Percentiles rank a stretch among this genome's conserved stretches.
These are phyloP conservation scores for Colletotrichum lupini DNA, from an alignment of 2,329 filamentous ascomycete genomes.

Conservation along the genomic window DNA sequence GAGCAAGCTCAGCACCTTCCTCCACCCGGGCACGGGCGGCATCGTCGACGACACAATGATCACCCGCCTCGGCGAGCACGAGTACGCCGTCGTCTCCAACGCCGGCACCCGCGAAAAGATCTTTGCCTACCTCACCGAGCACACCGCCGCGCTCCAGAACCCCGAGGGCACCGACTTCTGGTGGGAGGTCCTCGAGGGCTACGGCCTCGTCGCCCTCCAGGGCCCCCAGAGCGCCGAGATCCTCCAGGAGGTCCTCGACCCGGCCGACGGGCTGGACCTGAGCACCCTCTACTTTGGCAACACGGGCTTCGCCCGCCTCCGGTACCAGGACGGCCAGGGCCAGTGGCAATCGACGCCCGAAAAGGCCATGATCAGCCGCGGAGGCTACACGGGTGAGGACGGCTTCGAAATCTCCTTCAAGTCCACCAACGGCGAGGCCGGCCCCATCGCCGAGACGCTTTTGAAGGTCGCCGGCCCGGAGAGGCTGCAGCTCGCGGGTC, in stretches of 20 bases:
- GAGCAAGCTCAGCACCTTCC: conserved; percentile 85
- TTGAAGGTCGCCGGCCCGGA: conserved; percentile 68
- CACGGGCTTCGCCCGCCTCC: conserved; percentile 73
- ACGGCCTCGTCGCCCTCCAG: conserved; percentile 89
- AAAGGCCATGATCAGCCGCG: conserved; percentile 77
- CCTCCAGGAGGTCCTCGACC: conserved; percentile 71
- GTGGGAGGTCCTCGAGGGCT: conserved; percentile 77
- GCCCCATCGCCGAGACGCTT: conserved; percentile 69
- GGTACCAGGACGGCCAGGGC: conserved; percentile 61
- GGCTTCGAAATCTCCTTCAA: conserved; percentile 93
- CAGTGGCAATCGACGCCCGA: conserved; percentile 58
- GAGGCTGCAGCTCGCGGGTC: conserved; percentile 80
- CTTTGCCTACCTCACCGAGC: conserved; percentile 76
- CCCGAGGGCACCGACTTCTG: conserved; percentile 67
- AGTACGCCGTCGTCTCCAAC: conserved; percentile 96
- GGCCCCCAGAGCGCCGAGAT: conserved; percentile 81
- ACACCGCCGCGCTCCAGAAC: conserved; percentile 71
- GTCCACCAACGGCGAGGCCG: conserved; percentile 49
- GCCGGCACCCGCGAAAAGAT: conserved; percentile 93
- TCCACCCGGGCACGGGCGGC: conserved; percentile 84
- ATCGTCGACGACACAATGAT: conserved; percentile 97
- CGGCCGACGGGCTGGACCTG: conserved; percentile 64
- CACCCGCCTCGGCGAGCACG: conserved; percentile 77
- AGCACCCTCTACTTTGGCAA: conserved; percentile 84
- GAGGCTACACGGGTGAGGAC: conserved; percentile 97